Conservation (phyloP, 139 green algal genomes). For the Spirogloea muscicola region DNA sequence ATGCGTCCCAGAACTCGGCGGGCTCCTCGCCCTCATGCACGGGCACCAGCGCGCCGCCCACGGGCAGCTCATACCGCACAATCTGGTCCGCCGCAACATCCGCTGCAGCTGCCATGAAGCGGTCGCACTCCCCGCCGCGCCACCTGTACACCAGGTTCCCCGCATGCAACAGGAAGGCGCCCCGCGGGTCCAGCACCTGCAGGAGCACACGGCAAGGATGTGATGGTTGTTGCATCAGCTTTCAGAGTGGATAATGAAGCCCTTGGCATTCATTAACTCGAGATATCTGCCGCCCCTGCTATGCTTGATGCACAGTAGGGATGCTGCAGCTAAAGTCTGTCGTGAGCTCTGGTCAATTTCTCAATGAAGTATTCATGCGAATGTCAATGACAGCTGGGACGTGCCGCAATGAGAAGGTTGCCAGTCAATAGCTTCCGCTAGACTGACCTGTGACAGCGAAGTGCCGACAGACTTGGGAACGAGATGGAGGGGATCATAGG, state of each 20-base stretch:
- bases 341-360: too few species aligned
- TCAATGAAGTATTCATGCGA: too few species aligned
- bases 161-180: slow-evolving; percentile 34
- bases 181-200: slow-evolving; percentile 23
- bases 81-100: slow-evolving; percentile 27
- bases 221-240: too few species aligned
- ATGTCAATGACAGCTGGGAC: too few species aligned
- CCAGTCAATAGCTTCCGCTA: too few species aligned
- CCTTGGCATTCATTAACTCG: not conserved
- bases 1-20: too few species aligned
- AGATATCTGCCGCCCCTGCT: not conserved
- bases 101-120: slow-evolving; percentile 6
- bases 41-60: too few species aligned
- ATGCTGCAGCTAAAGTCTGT: too few species aligned
- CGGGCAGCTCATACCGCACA: slow-evolving; percentile 23
- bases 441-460: too few species aligned
- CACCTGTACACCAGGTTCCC: slow-evolving; percentile 23
- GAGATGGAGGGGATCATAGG: slow-evolving; percentile 35
- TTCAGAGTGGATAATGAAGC: not conserved
- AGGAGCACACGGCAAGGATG: not conserved
- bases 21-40: too few species aligned
- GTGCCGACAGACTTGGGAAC: slow-evolving; percentile 34
- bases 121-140: slow-evolving; percentile 6
- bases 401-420: too few species aligned
- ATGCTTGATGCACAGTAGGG: too few species aligned